A percentile compares a stretch with the other conserved stretches of the same genome.
These are phyloP conservation scores for Geosmithia flava DNA, from an alignment of 2,329 filamentous ascomycete species.

Conservation along the genomic window DNA sequence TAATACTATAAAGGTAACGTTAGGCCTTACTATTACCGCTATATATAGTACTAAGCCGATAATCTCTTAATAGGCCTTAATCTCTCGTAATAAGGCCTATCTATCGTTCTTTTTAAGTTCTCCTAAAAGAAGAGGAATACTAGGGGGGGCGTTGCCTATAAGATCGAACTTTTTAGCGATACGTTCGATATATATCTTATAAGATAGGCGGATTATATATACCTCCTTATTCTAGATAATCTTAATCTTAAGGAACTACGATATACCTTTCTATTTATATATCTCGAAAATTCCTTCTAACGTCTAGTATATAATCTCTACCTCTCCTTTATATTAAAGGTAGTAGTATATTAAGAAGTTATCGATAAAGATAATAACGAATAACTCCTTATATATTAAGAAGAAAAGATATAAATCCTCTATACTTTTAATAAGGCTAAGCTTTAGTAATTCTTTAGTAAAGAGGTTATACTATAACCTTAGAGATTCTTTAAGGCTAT, in stretches of 20 bases:
- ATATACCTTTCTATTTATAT: background rate
- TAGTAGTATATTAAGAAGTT: background rate
- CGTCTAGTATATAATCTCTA: background rate
- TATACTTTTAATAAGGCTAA: background rate
- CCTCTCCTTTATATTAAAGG: background rate
- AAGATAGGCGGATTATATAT: background rate
- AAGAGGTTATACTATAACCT: background rate
- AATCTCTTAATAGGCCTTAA: background rate
- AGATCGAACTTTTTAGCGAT: constrained; percentile 1
- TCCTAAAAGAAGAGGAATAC: background rate
- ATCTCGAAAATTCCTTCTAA: background rate
- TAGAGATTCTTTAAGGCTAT: background rate
- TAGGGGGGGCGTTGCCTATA: background rate
- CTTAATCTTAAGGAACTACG: constrained; percentile 2
- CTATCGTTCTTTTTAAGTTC: background rate
- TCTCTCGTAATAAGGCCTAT: background rate
- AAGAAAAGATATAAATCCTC: background rate
- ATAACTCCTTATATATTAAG: background rate
- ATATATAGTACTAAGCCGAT: background rate
- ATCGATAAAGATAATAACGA: background rate
- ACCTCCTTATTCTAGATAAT: background rate
- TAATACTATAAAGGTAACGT: background rate
- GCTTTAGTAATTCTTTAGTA: background rate
- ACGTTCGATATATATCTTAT: constrained; percentile 1
- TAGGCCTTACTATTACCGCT: background rate